These are phyloP conservation scores for Chaetomium tenue DNA, from an alignment of 495 filamentous ascomycete genomes.

Conservation along the genomic window DNA sequence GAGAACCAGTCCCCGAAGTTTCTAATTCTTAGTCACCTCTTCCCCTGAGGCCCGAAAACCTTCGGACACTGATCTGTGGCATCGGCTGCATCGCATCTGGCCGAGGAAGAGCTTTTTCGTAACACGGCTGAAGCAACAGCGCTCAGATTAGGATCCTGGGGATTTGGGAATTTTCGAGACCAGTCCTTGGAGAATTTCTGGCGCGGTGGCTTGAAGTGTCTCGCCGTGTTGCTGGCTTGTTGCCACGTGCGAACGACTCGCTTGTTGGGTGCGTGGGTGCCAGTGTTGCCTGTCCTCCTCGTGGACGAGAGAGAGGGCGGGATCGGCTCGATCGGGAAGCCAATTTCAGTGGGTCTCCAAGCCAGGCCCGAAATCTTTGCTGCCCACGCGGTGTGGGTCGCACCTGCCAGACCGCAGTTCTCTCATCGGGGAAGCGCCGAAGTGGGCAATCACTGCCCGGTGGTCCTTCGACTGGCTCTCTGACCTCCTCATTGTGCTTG, in stretches of 20 bases:
- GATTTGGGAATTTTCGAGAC: not conserved
- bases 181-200: not conserved
- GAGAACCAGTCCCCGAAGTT: not conserved
- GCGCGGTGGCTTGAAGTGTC: not conserved
- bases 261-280: not conserved
- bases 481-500: no score
- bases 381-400: conserved; percentile 1
- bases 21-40: not conserved
- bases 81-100: not conserved
- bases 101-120: not conserved
- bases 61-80: conserved; percentile 5
- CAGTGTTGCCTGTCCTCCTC: not conserved
- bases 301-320: not conserved
- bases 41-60: conserved; percentile 1
- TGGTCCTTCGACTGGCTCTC: not conserved
- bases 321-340: not conserved
- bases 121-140: not conserved
- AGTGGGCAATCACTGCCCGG: not conserved
- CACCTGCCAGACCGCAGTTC: not conserved
- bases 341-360: not conserved
- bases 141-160: not conserved
- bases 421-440: no score
- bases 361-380: no score
- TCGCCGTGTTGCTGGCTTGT: not conserved
- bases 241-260: conserved; percentile 10